These are phyloP conservation scores for Talaromyces liani DNA, from an alignment of 495 filamentous ascomycete species.

Conservation along the genomic window DNA sequence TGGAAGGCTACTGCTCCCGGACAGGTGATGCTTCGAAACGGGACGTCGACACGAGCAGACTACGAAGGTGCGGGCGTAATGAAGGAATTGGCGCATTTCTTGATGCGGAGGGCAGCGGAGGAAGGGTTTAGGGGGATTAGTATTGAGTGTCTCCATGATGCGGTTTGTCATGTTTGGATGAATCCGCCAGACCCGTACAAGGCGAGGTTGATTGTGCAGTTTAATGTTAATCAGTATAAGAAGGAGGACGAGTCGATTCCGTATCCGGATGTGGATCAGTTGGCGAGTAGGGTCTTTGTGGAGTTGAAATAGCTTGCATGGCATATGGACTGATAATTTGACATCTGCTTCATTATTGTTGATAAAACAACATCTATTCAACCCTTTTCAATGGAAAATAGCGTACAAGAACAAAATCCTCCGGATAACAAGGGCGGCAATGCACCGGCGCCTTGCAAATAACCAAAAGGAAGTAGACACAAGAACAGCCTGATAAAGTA, in stretches of 20 bases:
- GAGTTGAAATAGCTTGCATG: background rate
- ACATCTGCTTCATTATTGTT: background rate
- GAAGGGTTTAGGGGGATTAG: conserved; percentile 27
- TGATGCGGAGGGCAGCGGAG: conserved; percentile 26
- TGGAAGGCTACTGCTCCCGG: conserved; percentile 18
- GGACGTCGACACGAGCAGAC: conserved; percentile 26
- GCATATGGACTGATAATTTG: background rate
- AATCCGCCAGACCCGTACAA: conserved; percentile 29
- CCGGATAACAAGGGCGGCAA: background rate
- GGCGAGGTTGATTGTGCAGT: background rate
- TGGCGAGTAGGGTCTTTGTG: background rate
- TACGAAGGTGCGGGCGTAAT: conserved; percentile 27
- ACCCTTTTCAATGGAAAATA: background rate
- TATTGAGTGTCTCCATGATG: conserved; percentile 26
- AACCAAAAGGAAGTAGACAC: background rate
- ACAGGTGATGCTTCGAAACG: conserved; percentile 31
- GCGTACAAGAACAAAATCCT: background rate
- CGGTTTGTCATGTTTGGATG: conserved; percentile 24
- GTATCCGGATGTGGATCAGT: background rate
- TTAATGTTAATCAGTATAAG: conserved; percentile 6
- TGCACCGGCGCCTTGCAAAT: background rate
- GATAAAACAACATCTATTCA: background rate
- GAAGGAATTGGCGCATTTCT: conserved; percentile 23
- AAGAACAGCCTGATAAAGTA: background rate
- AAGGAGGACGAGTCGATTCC: conserved; percentile 9